phyloP scores from a whole-genome alignment of 768 basidiomycete species.

The Pleurotus pulmonarius region DNA sequence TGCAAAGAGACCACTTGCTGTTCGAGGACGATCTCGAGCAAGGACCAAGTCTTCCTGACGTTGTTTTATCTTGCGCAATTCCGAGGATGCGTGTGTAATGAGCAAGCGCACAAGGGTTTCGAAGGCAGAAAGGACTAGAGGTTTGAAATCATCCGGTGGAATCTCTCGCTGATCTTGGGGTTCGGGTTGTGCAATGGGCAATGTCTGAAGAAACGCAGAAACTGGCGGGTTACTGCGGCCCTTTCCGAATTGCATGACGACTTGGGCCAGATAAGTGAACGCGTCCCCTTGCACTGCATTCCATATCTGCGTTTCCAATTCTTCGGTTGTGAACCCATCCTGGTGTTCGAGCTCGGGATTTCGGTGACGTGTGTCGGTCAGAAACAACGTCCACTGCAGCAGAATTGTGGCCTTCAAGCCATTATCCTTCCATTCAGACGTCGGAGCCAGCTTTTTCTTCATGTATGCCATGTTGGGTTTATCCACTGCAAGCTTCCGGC shows the following conservation, averaged over 20 bases:
- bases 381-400: constrained; percentile 87
- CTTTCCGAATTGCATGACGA: constrained; percentile 54
- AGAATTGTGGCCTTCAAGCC: constrained; percentile 69
- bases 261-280: constrained; percentile 66
- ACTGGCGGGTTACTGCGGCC: constrained; percentile 30
- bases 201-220: constrained; percentile 29
- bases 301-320: constrained; percentile 79
- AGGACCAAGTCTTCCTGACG: constrained; percentile 82
- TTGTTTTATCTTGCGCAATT: constrained; percentile 83
- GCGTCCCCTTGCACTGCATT: constrained; percentile 80
- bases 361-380: constrained; percentile 71
- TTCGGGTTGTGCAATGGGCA: constrained; percentile 28
- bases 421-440: constrained; percentile 62
- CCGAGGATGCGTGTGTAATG: constrained; percentile 75
- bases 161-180: constrained; percentile 43
- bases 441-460: constrained; percentile 50
- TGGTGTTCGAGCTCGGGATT: constrained; percentile 62
- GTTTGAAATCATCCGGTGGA: constrained; percentile 49
- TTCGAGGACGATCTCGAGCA: constrained; percentile 59
- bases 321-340: constrained; percentile 68
- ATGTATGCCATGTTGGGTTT: constrained; percentile 48
- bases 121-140: constrained; percentile 53
- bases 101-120: constrained; percentile 71
- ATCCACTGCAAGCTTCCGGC: constrained; percentile 46
- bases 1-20: constrained; percentile 44